Evolutionary conservation across 2,329 filamentous ascomycete species (phyloP).

Genomic region (Aspergillus quadricinctus): DNA sequence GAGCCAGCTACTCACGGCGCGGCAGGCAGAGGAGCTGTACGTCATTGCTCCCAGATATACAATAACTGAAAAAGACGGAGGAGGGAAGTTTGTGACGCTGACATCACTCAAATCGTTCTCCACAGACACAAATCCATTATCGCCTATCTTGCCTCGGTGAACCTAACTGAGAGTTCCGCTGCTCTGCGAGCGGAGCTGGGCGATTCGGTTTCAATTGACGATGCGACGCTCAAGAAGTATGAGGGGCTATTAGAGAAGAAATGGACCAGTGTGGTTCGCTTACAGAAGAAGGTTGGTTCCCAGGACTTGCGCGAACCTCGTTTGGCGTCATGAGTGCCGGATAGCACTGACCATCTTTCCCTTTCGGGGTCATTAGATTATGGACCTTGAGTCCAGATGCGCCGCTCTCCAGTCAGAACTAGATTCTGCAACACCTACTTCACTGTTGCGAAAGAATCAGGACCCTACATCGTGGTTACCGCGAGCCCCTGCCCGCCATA

Average conservation of each 20-base stretch:
- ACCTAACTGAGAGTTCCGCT: conserved; percentile 63
- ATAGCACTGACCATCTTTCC: conserved; percentile 9
- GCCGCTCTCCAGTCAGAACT: conserved; percentile 73
- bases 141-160: conserved; percentile 73
- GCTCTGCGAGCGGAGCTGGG: conserved; percentile 72
- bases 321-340: not conserved
- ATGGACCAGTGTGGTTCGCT: conserved; percentile 90
- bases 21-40: not conserved
- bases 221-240: conserved; percentile 82
- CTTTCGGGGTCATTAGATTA: conserved; percentile 56
- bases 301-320: not conserved
- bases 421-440: conserved; percentile 74
- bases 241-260: conserved; percentile 92
- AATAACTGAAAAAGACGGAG: not conserved
- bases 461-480: conserved; percentile 86
- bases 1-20: not conserved
- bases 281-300: conserved; percentile 78
- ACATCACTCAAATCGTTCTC: not conserved
- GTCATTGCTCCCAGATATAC: not conserved
- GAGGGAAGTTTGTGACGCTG: not conserved
- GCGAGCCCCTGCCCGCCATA: conserved; percentile 73
- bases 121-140: conserved; percentile 85
- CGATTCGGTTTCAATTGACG: conserved; percentile 63
- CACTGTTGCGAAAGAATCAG: conserved; percentile 72
- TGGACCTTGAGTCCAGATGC: conserved; percentile 80